Evolutionary conservation across 2,329 filamentous ascomycete genomes (phyloP), one percentile per base, ranked within the genome.

Genomic region (Aspergillus sp.): DNA sequence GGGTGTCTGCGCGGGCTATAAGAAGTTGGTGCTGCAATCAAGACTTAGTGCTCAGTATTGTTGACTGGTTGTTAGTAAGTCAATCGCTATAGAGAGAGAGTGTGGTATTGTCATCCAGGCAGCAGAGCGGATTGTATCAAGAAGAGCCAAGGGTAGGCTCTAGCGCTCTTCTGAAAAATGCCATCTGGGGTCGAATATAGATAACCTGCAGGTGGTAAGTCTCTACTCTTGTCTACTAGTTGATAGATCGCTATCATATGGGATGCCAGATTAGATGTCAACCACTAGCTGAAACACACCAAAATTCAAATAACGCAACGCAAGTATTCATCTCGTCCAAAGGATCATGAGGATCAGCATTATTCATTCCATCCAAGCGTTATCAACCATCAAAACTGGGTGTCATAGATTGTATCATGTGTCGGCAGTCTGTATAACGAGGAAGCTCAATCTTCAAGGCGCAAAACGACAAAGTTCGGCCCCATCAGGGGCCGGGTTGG

Each of bases 201-300:
- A 46, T 33, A 46, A 19, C 24, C 19, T n/a, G 15, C 49, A 6
- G 11, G 40, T 49, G 17, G 50, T 49, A 8, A 51, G 56, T 30
- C 39, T 30, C 39, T 58, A 58, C 50, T 54, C 45, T 50, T 19
- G 24, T 57, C 44, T 58, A 58, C 56, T 53, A 33, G 24, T 50
- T 39, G 40, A 58, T 48, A 41, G 19, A 58, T 47, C 40, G 27
- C 41, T 51, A 24, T 37, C 34, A 6, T 44, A 20, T 47, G 51
- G 41, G 48, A 54, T 58, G 56, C 46, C 56, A 54, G 51, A 58
- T 58, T 58, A 51, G 56, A 58, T 58, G 27, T 54, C 56, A 58
- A 58, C 56, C 56, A 58, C 51, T 58, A 58, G 51, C 56, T 58
- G 51, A 51, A 47, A 33, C 39, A 54, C 41, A 53, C 41, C 27